Conservation (phyloP, 1,139 yeast species). For the Suhomyces bolitotheri region DNA sequence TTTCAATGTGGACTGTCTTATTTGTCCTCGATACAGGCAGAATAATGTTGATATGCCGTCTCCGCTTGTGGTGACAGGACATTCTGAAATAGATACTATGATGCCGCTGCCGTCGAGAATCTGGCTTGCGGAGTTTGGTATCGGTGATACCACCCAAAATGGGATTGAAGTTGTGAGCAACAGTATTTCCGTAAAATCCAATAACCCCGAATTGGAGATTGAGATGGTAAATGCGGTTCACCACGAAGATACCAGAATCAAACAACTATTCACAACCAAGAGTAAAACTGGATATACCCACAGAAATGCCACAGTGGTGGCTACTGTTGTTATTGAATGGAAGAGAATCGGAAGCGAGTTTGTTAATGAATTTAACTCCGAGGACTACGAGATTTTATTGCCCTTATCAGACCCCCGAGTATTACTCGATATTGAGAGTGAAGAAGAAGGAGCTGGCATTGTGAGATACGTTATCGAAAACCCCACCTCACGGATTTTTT, state of each 20-base stretch:
- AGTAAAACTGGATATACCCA: slow-evolving; percentile 44
- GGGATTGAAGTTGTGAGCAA: slow-evolving; percentile 26
- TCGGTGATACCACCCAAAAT: slow-evolving; percentile 14
- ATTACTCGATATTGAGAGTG: slow-evolving; percentile 37
- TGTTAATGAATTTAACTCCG: slow-evolving; percentile 29
- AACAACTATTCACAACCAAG: slow-evolving; percentile 34
- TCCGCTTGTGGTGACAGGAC: slow-evolving; percentile 34
- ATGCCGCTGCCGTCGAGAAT: slow-evolving; percentile 48
- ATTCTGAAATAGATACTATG: slow-evolving; percentile 19
- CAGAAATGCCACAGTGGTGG: slow-evolving; percentile 37
- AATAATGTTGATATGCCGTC: slow-evolving; percentile 40
- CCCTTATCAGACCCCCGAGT: slow-evolving; percentile 75
- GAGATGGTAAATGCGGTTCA: slow-evolving; percentile 19
- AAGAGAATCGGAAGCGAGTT: slow-evolving; percentile 23
- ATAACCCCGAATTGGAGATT: slow-evolving; percentile 32
- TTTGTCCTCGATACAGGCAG: slow-evolving; percentile 23
- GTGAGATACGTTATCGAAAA: slow-evolving; percentile 64
- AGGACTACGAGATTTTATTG: slow-evolving; percentile 50
- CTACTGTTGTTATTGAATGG: slow-evolving; percentile 35
- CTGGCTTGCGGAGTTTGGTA: slow-evolving; percentile 42
- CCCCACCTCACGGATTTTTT: slow-evolving; percentile 68
- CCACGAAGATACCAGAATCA: slow-evolving; percentile 4
- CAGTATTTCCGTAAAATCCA: slow-evolving; percentile 26
- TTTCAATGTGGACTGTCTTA: slow-evolving; percentile 22
- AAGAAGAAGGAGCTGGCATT: slow-evolving; percentile 20